phyloP scores from a whole-genome alignment of 208 protist genomes.

The Crithidia bombi region DNA sequence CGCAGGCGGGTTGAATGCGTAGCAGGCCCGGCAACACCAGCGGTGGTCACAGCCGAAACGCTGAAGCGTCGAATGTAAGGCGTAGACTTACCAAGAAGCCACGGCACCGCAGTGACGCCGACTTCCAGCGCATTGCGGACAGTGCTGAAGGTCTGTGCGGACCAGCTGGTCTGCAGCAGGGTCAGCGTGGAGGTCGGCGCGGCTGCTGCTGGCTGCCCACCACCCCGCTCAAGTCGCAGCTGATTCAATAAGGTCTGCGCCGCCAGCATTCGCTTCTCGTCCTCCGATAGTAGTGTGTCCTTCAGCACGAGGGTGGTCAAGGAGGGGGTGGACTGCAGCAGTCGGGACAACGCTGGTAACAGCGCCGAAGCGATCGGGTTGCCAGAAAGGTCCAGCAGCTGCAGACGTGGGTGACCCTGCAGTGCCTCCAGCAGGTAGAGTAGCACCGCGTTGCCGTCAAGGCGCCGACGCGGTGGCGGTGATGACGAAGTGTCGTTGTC shows the following conservation, averaged over 20 bases:
- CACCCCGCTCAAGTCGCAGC: slow-evolving; percentile 18
- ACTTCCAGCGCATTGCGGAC: slow-evolving; percentile 22
- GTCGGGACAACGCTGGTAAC: slow-evolving; percentile 40
- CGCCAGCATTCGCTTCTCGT: slow-evolving; percentile 33
- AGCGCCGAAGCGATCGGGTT: slow-evolving; percentile 58
- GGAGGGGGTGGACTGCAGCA: slow-evolving; percentile 46
- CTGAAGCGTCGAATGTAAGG: slow-evolving; percentile 13
- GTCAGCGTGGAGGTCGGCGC: background rate
- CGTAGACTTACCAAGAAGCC: slow-evolving; percentile 27
- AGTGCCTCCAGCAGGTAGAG: slow-evolving; percentile 41
- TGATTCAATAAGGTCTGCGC: slow-evolving; percentile 43
- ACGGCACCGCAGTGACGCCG: slow-evolving; percentile 24
- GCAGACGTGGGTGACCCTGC: slow-evolving; percentile 41
- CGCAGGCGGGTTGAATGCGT: background rate
- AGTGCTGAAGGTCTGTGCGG: slow-evolving; percentile 10
- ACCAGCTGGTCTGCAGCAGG: slow-evolving; percentile 4
- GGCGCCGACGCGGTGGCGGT: no score
- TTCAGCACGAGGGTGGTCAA: slow-evolving; percentile 42
- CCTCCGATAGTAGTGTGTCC: slow-evolving; percentile 33
- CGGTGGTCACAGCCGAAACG: background rate
- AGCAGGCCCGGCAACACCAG: background rate
- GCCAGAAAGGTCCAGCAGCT: slow-evolving; percentile 48
- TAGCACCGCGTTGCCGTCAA: slow-evolving; percentile 25
- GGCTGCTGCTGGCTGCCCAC: background rate
- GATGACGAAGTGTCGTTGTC: background rate